Percentiles rank a stretch among this genome's conserved stretches.
Conservation (phyloP, 768 basidiomycete genomes). For the Trametes maxima region DNA sequence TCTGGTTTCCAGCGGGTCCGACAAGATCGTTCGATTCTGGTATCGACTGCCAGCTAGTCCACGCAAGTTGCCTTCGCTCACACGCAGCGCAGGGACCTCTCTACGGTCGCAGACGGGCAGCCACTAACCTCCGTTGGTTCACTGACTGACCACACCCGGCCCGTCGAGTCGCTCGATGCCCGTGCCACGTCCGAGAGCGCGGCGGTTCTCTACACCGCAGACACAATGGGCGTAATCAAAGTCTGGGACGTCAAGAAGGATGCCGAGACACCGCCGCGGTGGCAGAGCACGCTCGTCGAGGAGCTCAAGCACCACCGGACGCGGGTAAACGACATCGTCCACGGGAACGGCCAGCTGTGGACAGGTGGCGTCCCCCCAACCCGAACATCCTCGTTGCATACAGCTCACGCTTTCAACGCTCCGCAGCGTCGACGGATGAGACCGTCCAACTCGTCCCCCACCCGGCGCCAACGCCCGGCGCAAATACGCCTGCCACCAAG, state of each 20-base stretch:
- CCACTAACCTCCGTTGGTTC: conserved; percentile 60
- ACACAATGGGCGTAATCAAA: conserved; percentile 90
- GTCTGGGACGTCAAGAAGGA: conserved; percentile 68
- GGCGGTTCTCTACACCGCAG: conserved; percentile 74
- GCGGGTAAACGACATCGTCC: conserved; percentile 71
- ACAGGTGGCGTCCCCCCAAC: conserved; percentile 57
- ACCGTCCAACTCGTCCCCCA: conserved; percentile 67
- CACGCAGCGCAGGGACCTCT: conserved; percentile 61
- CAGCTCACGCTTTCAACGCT: background rate
- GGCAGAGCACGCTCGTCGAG: conserved; percentile 51
- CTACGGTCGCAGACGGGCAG: conserved; percentile 42
- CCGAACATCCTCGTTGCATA: background rate
- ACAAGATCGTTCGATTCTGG: conserved; percentile 89
- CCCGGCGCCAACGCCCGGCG: conserved; percentile 29
- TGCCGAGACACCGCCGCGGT: conserved; percentile 45
- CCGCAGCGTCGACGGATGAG: conserved; percentile 87
- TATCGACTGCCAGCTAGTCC: conserved; percentile 38
- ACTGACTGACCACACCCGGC: conserved; percentile 84
- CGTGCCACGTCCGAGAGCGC: conserved; percentile 46
- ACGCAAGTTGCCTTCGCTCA: background rate
- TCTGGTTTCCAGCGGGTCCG: conserved; percentile 86
- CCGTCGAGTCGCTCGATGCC: conserved; percentile 79
- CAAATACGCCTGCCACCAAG: conserved; percentile 23
- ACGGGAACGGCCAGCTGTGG: conserved; percentile 80
- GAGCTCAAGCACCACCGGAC: conserved; percentile 80